phyloP scores from a whole-genome alignment of 2,329 filamentous ascomycete genomes.

The Graphilbum fragrans region DNA sequence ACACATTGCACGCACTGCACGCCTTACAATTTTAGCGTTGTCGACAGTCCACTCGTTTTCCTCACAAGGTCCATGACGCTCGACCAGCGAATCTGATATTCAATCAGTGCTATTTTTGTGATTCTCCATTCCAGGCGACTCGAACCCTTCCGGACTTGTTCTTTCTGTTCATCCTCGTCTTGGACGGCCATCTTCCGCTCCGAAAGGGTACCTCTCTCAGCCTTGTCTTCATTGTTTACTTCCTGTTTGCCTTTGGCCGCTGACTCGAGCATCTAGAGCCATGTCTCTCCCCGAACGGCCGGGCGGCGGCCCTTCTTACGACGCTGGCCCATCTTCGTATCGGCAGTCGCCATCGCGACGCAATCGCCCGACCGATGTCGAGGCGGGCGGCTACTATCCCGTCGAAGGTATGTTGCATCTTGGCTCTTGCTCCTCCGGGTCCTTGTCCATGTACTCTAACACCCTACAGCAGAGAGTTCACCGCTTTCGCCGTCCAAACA shows the following conservation, averaged over 20 bases:
- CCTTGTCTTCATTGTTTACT: background rate
- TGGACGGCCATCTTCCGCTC: background rate
- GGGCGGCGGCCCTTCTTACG: constrained; percentile 45
- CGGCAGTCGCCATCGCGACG: constrained; percentile 58
- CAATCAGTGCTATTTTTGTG: no score
- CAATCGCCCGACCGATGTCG: constrained; percentile 54
- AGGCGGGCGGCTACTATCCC: constrained; percentile 44
- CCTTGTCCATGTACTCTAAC: constrained; percentile 36
- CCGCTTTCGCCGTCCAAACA: constrained; percentile 36
- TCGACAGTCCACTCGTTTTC: no score
- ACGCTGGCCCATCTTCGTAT: constrained; percentile 51
- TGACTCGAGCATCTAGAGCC: constrained; percentile 21
- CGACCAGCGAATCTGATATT: no score
- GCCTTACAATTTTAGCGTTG: no score
- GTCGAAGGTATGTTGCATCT: constrained; percentile 35
- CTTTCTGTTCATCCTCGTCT: no score
- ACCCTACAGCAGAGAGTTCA: constrained; percentile 40
- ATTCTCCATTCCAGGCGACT: no score
- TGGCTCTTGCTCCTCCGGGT: constrained; percentile 43
- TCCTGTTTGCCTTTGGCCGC: constrained; percentile 1
- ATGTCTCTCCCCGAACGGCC: constrained; percentile 57
- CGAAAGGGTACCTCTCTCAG: background rate
- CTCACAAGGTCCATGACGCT: no score
- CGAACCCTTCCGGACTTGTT: no score
- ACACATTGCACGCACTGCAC: no score